phyloP scores from a whole-genome alignment of 2,329 filamentous ascomycete genomes.

The Aspergillus sp. region DNA sequence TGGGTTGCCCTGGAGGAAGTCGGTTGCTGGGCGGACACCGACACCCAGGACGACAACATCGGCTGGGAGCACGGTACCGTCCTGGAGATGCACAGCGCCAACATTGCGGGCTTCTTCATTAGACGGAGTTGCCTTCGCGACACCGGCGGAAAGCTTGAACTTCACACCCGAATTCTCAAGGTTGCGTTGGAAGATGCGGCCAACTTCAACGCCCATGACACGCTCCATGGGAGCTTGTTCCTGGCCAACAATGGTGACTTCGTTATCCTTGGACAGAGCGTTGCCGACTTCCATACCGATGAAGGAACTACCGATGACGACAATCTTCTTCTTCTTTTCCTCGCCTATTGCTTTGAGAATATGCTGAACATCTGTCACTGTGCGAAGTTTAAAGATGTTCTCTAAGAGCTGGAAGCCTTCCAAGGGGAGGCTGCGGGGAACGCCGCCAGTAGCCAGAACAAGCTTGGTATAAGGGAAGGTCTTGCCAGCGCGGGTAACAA shows the following conservation, averaged over 20 bases:
- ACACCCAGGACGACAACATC: conserved; percentile 91
- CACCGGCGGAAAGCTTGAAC: conserved; percentile 77
- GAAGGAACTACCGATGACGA: conserved; percentile 89
- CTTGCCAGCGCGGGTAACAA: conserved; percentile 72
- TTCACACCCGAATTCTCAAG: conserved; percentile 86
- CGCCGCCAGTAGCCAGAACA: conserved; percentile 84
- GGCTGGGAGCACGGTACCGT: conserved; percentile 78
- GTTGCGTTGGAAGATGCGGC: conserved; percentile 73
- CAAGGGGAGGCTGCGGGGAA: conserved; percentile 71
- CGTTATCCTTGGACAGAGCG: conserved; percentile 73
- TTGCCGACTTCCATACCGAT: conserved; percentile 98
- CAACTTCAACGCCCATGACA: conserved; percentile 79
- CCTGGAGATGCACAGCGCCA: conserved; percentile 77
- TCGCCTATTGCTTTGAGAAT: conserved; percentile 77
- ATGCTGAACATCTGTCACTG: conserved; percentile 70
- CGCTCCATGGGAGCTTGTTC: conserved; percentile 81
- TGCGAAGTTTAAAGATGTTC: conserved; percentile 85
- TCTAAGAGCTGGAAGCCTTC: conserved; percentile 80
- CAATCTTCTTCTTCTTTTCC: conserved; percentile 84
- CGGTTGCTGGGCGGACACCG: conserved; percentile 81
- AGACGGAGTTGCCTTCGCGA: conserved; percentile 79
- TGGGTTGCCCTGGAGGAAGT: conserved; percentile 73
- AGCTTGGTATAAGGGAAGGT: conserved; percentile 81
- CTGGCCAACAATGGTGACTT: conserved; percentile 85
- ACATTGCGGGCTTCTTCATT: conserved; percentile 67